These are phyloP conservation scores for Meredithiella fracta DNA, from an alignment of 2,329 filamentous ascomycete species.

Conservation along the genomic window DNA sequence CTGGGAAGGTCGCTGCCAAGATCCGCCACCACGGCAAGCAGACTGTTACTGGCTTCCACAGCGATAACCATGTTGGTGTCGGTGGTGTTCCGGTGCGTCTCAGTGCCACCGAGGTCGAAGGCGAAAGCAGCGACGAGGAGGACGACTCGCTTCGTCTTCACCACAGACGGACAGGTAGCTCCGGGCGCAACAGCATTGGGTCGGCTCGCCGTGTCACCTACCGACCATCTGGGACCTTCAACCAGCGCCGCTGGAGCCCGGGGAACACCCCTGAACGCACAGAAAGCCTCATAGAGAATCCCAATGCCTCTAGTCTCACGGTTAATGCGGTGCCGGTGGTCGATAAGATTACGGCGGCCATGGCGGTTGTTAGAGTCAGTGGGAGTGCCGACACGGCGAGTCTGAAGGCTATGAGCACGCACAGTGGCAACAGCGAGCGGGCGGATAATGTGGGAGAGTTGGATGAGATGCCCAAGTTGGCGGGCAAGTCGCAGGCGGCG, in stretches of 20 bases:
- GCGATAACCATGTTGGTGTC: constrained; percentile 55
- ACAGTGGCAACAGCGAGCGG: constrained; percentile 42
- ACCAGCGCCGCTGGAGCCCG: constrained; percentile 33
- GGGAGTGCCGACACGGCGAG: constrained; percentile 28
- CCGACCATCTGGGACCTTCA: constrained; percentile 33
- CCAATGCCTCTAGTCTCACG: constrained; percentile 3
- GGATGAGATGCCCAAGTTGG: constrained; percentile 31
- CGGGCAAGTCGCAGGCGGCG: constrained; percentile 41
- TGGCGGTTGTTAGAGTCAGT: constrained; percentile 15
- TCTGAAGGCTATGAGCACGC: constrained; percentile 33
- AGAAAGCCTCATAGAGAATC: constrained; percentile 32
- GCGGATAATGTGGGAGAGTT: constrained; percentile 45
- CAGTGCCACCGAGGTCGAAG: constrained; percentile 89
- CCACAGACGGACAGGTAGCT: constrained; percentile 59
- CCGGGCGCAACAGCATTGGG: constrained; percentile 52
- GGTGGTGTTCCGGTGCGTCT: constrained; percentile 78
- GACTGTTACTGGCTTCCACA: constrained; percentile 61
- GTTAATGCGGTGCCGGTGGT: constrained; percentile 3
- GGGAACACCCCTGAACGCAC: constrained; percentile 38
- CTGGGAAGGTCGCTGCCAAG: constrained; percentile 60
- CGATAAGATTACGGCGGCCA: constrained; percentile 2
- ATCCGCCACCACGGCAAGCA: constrained; percentile 76
- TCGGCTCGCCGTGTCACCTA: constrained; percentile 36
- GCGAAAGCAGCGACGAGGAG: constrained; percentile 67
- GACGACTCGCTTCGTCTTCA: constrained; percentile 34